phyloP scores from a whole-genome alignment of 2,329 filamentous ascomycete species.

The Trichoderma breve region DNA sequence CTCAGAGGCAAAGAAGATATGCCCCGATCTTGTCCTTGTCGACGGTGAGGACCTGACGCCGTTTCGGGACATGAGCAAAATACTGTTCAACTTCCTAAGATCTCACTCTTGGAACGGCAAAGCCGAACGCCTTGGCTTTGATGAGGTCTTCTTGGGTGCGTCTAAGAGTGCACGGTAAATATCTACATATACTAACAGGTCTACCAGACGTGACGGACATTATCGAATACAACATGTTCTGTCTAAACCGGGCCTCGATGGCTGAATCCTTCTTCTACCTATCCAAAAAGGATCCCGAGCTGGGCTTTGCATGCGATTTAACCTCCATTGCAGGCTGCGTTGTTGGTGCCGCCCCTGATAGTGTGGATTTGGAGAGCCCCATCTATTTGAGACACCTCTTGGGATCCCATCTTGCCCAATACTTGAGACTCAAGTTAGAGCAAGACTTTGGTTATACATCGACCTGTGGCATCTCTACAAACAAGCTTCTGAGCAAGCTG shows the following conservation, averaged over 20 bases:
- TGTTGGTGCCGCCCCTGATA: constrained; percentile 29
- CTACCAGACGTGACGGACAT: constrained; percentile 81
- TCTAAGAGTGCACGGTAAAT: not conserved
- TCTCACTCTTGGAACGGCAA: constrained; percentile 73
- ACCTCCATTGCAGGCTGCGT: constrained; percentile 63
- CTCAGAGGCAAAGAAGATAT: constrained; percentile 73
- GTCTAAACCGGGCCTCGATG: constrained; percentile 67
- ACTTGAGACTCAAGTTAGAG: constrained; percentile 72
- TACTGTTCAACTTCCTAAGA: constrained; percentile 70
- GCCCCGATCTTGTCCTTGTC: constrained; percentile 80
- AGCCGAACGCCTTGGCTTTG: constrained; percentile 81
- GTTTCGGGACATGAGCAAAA: constrained; percentile 85
- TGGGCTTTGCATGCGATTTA: constrained; percentile 79
- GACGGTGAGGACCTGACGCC: constrained; percentile 82
- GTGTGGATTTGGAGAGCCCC: constrained; percentile 34
- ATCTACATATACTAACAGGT: not conserved
- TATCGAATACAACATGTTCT: constrained; percentile 72
- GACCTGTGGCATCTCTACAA: constrained; percentile 83
- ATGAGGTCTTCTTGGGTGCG: constrained; percentile 67
- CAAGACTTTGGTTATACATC: constrained; percentile 78
- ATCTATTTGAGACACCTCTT: constrained; percentile 64
- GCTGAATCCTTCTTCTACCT: constrained; percentile 76
- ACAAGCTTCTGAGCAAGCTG: constrained; percentile 82
- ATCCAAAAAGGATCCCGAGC: constrained; percentile 67
- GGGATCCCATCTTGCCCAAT: constrained; percentile 75